A percentile compares a stretch with the other conserved stretches of the same genome.
Conservation (phyloP, 345 rosid genomes). For the Abelmoschus esculentus region DNA sequence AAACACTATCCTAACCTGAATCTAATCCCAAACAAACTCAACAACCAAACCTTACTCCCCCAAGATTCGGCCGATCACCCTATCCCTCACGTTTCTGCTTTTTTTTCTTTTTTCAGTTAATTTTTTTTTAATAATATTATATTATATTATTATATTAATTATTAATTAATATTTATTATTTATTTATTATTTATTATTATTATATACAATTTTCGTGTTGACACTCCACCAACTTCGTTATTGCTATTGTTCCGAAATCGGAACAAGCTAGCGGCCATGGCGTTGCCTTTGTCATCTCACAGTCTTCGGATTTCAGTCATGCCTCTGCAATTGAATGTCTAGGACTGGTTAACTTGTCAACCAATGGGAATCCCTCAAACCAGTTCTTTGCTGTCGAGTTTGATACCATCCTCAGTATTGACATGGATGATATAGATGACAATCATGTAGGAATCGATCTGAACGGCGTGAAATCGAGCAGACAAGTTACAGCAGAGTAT, state of each 20-base stretch:
- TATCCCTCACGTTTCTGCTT: no score
- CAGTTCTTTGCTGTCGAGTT: slow-evolving; percentile 51
- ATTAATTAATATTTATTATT: no score
- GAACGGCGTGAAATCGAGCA: slow-evolving; percentile 29
- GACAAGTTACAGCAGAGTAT: slow-evolving; percentile 33
- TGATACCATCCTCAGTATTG: slow-evolving; percentile 36
- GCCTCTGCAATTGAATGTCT: slow-evolving; percentile 21
- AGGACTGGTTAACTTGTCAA: slow-evolving; percentile 40
- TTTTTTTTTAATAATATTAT: no score
- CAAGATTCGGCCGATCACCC: no score
- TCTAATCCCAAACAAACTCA: no score
- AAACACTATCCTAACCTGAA: no score
- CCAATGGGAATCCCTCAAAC: slow-evolving; percentile 28
- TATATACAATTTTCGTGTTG: no score
- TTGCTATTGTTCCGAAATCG: slow-evolving; percentile 23
- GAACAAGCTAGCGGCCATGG: slow-evolving; percentile 30
- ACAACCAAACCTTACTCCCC: no score
- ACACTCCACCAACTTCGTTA: slow-evolving; percentile 36
- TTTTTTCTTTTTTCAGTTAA: no score
- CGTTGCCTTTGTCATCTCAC: slow-evolving; percentile 35
- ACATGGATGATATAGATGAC: slow-evolving; percentile 32
- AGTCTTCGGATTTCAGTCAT: slow-evolving; percentile 9
- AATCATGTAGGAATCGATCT: slow-evolving; percentile 58
- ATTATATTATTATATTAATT: no score
- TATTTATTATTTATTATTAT: no score